A percentile compares a stretch with the other conserved stretches of the same genome.
Evolutionary conservation across 1,139 yeast species (phyloP).

Genomic region (Geotrichum armillariae): DNA sequence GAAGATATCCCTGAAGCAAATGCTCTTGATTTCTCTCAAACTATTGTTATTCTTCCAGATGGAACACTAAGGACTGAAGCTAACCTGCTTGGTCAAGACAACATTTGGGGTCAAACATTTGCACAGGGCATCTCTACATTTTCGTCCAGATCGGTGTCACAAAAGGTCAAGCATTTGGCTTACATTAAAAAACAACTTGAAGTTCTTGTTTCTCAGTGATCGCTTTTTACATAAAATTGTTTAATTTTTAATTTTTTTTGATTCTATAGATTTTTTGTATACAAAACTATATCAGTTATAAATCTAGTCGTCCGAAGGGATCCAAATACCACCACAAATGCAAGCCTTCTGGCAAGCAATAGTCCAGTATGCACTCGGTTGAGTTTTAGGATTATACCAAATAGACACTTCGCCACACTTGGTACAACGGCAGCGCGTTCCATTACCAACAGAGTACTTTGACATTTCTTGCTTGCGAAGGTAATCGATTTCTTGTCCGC

Average conservation of each 20-base stretch:
- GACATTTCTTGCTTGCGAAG: constrained; percentile 38
- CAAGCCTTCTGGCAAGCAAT: constrained; percentile 75
- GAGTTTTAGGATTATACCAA: constrained; percentile 35
- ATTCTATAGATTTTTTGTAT: background rate
- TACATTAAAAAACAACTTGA: constrained; percentile 13
- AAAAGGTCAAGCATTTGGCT: constrained; percentile 18
- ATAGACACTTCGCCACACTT: constrained; percentile 67
- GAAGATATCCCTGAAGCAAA: constrained; percentile 10
- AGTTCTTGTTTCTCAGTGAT: background rate
- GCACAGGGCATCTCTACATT: background rate
- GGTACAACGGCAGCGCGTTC: constrained; percentile 52
- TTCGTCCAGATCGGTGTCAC: constrained; percentile 11
- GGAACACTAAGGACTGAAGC: constrained; percentile 32
- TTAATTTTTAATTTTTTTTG: background rate
- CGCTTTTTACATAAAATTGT: background rate
- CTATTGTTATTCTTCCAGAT: constrained; percentile 25
- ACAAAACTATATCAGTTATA: background rate
- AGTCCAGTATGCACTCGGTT: constrained; percentile 58
- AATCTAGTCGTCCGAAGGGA: constrained; percentile 16
- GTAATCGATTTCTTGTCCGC: constrained; percentile 30
- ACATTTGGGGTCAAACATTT: constrained; percentile 2
- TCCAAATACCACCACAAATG: constrained; percentile 62
- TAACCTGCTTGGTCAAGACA: constrained; percentile 33
- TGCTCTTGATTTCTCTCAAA: constrained; percentile 20
- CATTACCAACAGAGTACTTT: constrained; percentile 26